phyloP scores from a whole-genome alignment of 306 rosid genomes.

The Pyrus communis region DNA sequence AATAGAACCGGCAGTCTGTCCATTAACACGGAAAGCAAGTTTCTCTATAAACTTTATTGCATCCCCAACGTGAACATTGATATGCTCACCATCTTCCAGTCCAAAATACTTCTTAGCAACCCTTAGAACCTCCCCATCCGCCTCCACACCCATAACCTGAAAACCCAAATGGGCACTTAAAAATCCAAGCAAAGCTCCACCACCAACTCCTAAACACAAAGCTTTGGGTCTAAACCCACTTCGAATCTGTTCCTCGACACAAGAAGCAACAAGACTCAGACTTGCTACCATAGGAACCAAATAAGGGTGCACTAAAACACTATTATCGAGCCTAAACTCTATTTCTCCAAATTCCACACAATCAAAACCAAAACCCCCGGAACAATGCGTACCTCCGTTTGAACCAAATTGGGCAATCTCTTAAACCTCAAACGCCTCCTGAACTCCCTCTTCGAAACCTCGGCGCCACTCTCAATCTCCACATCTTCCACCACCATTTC shows the following conservation, averaged over 20 bases:
- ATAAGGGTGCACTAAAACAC: constrained; percentile 69
- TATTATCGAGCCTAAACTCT: constrained; percentile 41
- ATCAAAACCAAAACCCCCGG: constrained; percentile 22
- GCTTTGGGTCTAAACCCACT: constrained; percentile 52
- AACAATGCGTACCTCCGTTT: constrained; percentile 52
- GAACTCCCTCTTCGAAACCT: constrained; percentile 37
- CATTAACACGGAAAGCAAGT: constrained; percentile 15
- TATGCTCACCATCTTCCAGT: constrained; percentile 34
- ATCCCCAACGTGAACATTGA: constrained; percentile 45
- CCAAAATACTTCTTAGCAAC: constrained; percentile 64
- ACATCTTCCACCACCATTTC: constrained; percentile 85
- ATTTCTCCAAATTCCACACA: constrained; percentile 32
- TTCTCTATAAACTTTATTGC: constrained; percentile 37
- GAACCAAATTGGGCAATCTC: constrained; percentile 81
- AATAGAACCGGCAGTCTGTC: neutral
- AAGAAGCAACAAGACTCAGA: constrained; percentile 35
- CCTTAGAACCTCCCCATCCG: constrained; percentile 53
- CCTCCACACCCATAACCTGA: constrained; percentile 61
- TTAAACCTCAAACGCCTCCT: constrained; percentile 85
- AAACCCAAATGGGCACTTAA: constrained; percentile 51
- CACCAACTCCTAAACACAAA: constrained; percentile 87
- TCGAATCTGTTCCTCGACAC: constrained; percentile 30
- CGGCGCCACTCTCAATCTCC: constrained; percentile 39
- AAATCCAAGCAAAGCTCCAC: constrained; percentile 72
- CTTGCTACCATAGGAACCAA: constrained; percentile 79